Evolutionary conservation across 176 grass and related monocot genomes (phyloP).

Genomic region (Themeda triandra): DNA sequence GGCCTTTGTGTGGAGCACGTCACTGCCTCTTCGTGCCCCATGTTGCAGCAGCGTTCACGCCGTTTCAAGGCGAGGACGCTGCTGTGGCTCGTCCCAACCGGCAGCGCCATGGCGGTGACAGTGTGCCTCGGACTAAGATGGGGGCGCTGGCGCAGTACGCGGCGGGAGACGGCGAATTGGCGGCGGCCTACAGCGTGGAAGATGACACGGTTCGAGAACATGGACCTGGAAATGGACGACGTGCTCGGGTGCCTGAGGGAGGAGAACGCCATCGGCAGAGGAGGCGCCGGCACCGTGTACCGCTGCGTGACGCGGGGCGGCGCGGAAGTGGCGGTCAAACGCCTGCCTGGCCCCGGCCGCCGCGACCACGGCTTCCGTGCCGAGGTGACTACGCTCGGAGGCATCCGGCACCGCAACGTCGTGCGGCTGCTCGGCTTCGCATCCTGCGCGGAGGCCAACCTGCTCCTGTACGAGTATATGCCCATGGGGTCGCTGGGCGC

Average conservation of each 20-base stretch:
- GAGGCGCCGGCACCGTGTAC: no score
- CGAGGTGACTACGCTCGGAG: no score
- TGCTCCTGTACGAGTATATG: constrained; percentile 93
- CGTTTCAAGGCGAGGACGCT: constrained; percentile 20
- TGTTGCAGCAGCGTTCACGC: not conserved
- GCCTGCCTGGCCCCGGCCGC: no score
- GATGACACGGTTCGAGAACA: constrained; percentile 41
- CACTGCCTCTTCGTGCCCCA: not conserved
- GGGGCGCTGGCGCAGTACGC: not conserved
- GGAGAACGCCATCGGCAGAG: constrained; percentile 47
- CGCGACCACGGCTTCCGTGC: no score
- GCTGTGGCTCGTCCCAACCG: not conserved
- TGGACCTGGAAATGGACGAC: constrained; percentile 54
- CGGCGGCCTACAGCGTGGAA: not conserved
- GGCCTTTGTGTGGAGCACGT: constrained; percentile 40
- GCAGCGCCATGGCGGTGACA: not conserved
- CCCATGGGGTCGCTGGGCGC: constrained; percentile 68
- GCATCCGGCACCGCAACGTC: no score
- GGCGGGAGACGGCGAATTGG: constrained; percentile 13
- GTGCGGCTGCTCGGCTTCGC: no score
- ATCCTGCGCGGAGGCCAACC: constrained; percentile 9
- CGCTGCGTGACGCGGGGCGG: no score
- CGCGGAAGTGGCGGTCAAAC: no score
- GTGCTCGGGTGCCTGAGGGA: constrained; percentile 70
- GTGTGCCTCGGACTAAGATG: not conserved